Base-by-base conservation (phyloP, 371 early-diverging fungal species). In the Nematocida minor region DNA sequence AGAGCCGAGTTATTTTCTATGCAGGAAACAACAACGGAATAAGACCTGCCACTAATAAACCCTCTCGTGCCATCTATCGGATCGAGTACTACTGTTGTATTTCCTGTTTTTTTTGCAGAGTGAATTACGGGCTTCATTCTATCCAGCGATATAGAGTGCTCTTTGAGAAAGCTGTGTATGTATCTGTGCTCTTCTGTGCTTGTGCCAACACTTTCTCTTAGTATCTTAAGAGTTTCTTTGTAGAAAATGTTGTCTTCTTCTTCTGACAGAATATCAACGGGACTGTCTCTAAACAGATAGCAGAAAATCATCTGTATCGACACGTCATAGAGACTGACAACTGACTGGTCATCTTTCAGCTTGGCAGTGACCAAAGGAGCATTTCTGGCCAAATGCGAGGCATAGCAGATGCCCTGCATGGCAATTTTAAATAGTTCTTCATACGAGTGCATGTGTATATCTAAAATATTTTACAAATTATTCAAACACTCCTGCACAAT, bases 11-110 rank as follows among this genome's bases (percentile, higher is more conserved):
- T 22, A 6, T 47, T 2, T 6, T 60, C n/a, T 20, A 70, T 18
- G 27, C 36, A 32, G 6, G 62, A 66, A 20, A 47, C 36, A n/a
- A 70, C 71, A 62, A 64, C 48, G 4, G 71, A 70, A 32, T 44
- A 70, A 1, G 32, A 32, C 29, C 71, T 9, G 31, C 1, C 2
- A 22, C 36, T 55, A 47, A 70, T 44, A 70, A 70, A 70, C 6
- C 71, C 71, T 14, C 31, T 20, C 18, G 71, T 70, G 16, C 71
- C 71, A 53, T 70, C 71, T 9, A 70, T 70, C 20, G 71, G 71
- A 42, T 70, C 71, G 46, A 70, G 20, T 31, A 70, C 32, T 31
- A 70, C 51, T 20, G 14, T 32, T 4, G 63, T 25, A n/a, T 46
- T 34, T 29, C 46, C 47, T 9, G 36, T 14, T 20, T 4, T 36